Conservation (phyloP, 2,329 filamentous ascomycete genomes). For the Didymella pinodella region DNA sequence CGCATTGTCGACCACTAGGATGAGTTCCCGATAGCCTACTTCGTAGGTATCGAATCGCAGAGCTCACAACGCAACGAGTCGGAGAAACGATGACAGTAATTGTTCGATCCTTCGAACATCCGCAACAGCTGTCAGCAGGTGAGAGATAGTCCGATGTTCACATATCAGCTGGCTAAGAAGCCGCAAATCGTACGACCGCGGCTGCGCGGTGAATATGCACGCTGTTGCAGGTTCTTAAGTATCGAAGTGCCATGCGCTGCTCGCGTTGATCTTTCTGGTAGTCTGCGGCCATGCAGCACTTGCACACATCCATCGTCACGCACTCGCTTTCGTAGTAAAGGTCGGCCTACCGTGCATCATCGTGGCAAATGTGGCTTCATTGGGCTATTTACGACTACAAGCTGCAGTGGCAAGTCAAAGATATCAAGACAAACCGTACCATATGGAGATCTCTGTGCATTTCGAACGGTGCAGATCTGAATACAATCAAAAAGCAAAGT, state of each 20-base stretch:
- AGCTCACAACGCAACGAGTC: neutral
- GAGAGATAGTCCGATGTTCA: neutral
- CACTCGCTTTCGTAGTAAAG: neutral
- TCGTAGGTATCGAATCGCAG: neutral
- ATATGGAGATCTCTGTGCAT: neutral
- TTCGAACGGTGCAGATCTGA: neutral
- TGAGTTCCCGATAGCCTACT: conserved; percentile 8
- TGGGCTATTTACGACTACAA: neutral
- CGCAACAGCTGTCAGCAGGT: conserved; percentile 3
- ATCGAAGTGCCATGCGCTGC: neutral
- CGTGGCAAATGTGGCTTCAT: neutral
- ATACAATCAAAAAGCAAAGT: neutral
- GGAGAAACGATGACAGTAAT: neutral
- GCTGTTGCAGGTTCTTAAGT: neutral
- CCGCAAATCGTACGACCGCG: conserved; percentile 1
- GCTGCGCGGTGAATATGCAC: neutral
- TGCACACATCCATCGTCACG: neutral
- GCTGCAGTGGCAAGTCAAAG: neutral
- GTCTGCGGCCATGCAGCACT: neutral
- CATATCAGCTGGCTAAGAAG: neutral
- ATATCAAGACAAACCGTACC: too few relatives aligned
- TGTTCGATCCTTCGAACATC: neutral
- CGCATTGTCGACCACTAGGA: conserved; percentile 6
- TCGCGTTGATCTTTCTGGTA: neutral
- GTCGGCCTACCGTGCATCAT: neutral